phyloP scores from a whole-genome alignment of 2,329 filamentous ascomycete species.

The Remersonia thermophila region DNA sequence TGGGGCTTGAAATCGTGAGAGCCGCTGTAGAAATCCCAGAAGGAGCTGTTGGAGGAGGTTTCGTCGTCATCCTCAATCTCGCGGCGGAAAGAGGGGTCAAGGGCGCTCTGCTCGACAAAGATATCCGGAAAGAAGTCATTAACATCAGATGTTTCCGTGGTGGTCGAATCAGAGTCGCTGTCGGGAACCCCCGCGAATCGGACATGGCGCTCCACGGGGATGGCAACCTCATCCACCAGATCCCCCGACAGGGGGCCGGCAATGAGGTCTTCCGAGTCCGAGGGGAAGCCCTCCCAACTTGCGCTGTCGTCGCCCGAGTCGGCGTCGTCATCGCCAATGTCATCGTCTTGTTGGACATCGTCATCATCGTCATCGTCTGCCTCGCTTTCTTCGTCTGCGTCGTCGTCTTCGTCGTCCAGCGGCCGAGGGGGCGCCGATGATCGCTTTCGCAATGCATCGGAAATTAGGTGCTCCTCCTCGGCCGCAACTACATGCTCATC shows the following conservation, averaged over 20 bases:
- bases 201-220: slow-evolving; percentile 48
- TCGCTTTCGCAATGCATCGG: slow-evolving; percentile 27
- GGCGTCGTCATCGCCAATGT: slow-evolving; percentile 39
- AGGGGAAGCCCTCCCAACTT: slow-evolving; percentile 32
- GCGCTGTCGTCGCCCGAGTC: slow-evolving; percentile 33
- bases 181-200: slow-evolving; percentile 58
- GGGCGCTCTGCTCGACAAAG: slow-evolving; percentile 61
- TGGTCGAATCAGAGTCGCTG: slow-evolving; percentile 57
- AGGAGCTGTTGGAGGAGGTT: slow-evolving; percentile 44
- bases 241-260: slow-evolving; percentile 20
- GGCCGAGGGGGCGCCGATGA: slow-evolving; percentile 40
- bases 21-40: slow-evolving; percentile 47
- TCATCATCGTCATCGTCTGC: slow-evolving; percentile 27
- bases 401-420: slow-evolving; percentile 27
- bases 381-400: slow-evolving; percentile 28
- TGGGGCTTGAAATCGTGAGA: slow-evolving; percentile 27
- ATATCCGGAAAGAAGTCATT: slow-evolving; percentile 64
- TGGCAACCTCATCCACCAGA: slow-evolving; percentile 14
- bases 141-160: slow-evolving; percentile 43
- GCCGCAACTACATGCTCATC: slow-evolving; percentile 65
- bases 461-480: slow-evolving; percentile 65
- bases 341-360: slow-evolving; percentile 29
- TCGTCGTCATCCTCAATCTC: slow-evolving; percentile 60
- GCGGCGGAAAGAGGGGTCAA: slow-evolving; percentile 60
- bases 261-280: slow-evolving; percentile 29